These are phyloP conservation scores for Pythium coloratum DNA, from an alignment of 352 stramenopile genomes.

Conservation along the genomic window DNA sequence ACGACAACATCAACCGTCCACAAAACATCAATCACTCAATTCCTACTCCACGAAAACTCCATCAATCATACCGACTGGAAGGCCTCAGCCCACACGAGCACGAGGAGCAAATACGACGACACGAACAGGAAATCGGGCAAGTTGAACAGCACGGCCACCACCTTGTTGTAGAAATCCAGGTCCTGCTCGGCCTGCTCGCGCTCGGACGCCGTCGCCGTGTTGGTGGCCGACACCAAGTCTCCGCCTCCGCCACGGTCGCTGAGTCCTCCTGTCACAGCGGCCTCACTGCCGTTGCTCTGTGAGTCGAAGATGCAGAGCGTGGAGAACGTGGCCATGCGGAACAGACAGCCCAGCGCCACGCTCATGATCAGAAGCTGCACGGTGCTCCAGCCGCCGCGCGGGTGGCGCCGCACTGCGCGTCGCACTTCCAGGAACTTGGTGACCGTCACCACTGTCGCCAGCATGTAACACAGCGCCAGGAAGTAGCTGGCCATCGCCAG, in stretches of 20 bases:
- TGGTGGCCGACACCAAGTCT: not conserved
- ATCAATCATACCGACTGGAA: conserved; percentile 75
- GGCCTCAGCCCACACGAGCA: conserved; percentile 89
- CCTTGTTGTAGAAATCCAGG: conserved; percentile 90
- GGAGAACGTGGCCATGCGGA: conserved; percentile 84
- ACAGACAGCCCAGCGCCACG: conserved; percentile 82
- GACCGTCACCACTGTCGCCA: conserved; percentile 75
- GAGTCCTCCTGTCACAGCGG: conserved; percentile 8
- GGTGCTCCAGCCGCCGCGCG: conserved; percentile 74
- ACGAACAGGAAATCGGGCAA: conserved; percentile 92
- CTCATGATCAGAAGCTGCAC: conserved; percentile 83
- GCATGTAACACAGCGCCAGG: conserved; percentile 84
- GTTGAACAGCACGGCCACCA: conserved; percentile 91
- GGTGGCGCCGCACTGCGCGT: conserved; percentile 63
- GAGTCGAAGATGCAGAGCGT: conserved; percentile 89
- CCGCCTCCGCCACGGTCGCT: not conserved
- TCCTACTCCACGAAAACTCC: not conserved
- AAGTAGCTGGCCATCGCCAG: conserved; percentile 89
- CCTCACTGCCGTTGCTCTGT: conserved; percentile 41
- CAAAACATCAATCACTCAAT: not conserved
- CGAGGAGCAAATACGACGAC: conserved; percentile 89
- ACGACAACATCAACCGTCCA: conserved; percentile 1
- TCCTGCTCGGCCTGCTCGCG: conserved; percentile 44
- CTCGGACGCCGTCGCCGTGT: not conserved
- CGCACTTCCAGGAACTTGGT: conserved; percentile 78